These are phyloP conservation scores for Didymellaceae sp. DNA, from an alignment of 2,329 filamentous ascomycete species.

Conservation along the genomic window DNA sequence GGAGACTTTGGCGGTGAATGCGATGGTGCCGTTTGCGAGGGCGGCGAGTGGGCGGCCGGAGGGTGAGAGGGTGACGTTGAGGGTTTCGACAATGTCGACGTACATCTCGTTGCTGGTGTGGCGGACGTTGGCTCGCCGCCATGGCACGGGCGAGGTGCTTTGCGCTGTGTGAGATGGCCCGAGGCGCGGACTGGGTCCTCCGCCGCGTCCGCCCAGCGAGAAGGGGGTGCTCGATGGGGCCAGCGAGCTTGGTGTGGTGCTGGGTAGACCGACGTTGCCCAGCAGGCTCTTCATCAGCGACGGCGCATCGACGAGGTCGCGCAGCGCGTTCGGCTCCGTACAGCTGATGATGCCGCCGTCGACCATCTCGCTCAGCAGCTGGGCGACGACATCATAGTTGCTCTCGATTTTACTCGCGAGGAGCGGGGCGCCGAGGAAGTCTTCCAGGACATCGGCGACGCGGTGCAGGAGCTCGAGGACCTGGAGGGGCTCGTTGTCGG, in stretches of 20 bases:
- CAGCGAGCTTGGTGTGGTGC: slow-evolving; percentile 42
- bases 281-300: slow-evolving; percentile 88
- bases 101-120: slow-evolving; percentile 98
- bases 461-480: slow-evolving; percentile 95
- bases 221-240: slow-evolving; percentile 37
- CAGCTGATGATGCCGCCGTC: slow-evolving; percentile 89
- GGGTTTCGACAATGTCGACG: slow-evolving; percentile 90
- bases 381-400: slow-evolving; percentile 92
- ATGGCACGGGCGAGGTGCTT: slow-evolving; percentile 70
- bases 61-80: slow-evolving; percentile 86
- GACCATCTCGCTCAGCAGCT: slow-evolving; percentile 94
- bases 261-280: slow-evolving; percentile 83
- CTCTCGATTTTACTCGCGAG: slow-evolving; percentile 85
- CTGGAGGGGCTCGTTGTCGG: slow-evolving; percentile 86
- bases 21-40: slow-evolving; percentile 88
- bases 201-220: slow-evolving; percentile 35
- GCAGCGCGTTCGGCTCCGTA: slow-evolving; percentile 89
- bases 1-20: slow-evolving; percentile 93
- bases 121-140: slow-evolving; percentile 88
- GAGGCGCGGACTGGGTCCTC: slow-evolving; percentile 31
- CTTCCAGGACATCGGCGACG: slow-evolving; percentile 88
- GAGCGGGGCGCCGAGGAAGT: slow-evolving; percentile 88
- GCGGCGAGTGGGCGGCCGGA: slow-evolving; percentile 87
- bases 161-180: slow-evolving; percentile 35
- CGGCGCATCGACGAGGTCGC: slow-evolving; percentile 90